Base-by-base conservation (phyloP, 371 early-diverging fungal species). In the Mortierella sp. region DNA sequence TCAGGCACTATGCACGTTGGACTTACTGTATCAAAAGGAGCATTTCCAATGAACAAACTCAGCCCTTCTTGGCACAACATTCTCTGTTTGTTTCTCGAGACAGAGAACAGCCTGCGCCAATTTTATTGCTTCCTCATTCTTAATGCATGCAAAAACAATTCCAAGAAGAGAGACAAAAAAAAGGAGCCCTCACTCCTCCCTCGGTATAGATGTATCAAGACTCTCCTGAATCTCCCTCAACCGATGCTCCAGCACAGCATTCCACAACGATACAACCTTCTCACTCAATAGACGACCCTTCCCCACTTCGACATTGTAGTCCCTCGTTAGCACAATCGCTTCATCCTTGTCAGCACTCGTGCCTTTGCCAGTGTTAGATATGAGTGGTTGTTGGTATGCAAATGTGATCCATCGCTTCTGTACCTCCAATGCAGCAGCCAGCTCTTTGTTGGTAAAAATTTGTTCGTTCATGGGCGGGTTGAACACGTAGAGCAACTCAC, bases 351-450 rank as follows among this genome's bases (percentile, higher is more conserved):
- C 63, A n/a, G 24, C 60, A 9, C 14, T 26, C 14, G 44, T 19
- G 0, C 3, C 16, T 13, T 8, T 60, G 26, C n/a, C 44, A 2
- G 26, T 24, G 8, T 42, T 38, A 26, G n/a, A 21, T 4, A n/a
- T 19, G 16, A 60, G n/a, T 2, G 58, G 60, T 3, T 38, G 68
- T 26, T 55, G 24, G 26, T 76, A 31, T 2, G 48, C 78, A 47
- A 72, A 50, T 10, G 50, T 11, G 5, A 76, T 70, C 76, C 55
- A 73, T 14, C 72, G 24, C 3, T 58, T 38, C 19, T 78, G 78
- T 14, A 78, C 48, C 38, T 78, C 50, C 19, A 10, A 19, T 13
- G 60, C 60, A 14, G 73, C 38, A 1, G 57, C 38, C 19, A 42
- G 21, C 63, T 78, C 78, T 3, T 48, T 2, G 2, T 34, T 13